Conservation (phyloP, 768 basidiomycete genomes). For the Tulasnella sp. region DNA sequence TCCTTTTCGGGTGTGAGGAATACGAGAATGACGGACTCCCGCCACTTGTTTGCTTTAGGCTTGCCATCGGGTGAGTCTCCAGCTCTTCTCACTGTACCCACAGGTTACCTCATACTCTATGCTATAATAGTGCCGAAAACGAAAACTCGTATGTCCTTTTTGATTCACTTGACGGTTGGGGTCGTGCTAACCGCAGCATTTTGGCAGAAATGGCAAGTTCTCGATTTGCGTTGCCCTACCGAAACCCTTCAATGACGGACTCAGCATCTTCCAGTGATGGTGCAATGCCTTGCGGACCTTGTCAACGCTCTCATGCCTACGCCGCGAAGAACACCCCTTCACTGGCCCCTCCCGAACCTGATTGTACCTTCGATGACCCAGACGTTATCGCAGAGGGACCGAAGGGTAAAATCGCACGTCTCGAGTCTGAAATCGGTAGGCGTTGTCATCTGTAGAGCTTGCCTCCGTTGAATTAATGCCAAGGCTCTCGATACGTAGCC, state of each 20-base stretch:
- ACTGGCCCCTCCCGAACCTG: background rate
- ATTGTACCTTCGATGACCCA: constrained; percentile 9
- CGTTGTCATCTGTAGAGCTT: too few relatives aligned
- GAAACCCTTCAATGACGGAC: background rate
- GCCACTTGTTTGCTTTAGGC: background rate
- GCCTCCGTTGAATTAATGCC: background rate
- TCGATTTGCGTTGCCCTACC: background rate
- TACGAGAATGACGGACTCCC: background rate
- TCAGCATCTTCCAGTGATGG: background rate
- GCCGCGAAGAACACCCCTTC: background rate
- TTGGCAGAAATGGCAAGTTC: background rate
- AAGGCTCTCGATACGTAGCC: background rate
- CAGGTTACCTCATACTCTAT: background rate
- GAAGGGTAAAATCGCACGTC: background rate
- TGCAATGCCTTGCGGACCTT: background rate
- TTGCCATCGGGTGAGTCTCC: constrained; percentile 8
- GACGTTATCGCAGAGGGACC: constrained; percentile 8
- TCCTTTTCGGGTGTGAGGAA: too few relatives aligned
- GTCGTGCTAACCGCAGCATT: too few relatives aligned
- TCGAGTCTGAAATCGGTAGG: constrained; percentile 9
- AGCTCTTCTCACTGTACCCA: background rate
- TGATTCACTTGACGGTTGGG: background rate
- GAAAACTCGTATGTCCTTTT: background rate
- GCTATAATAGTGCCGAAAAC: background rate
- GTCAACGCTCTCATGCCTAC: constrained; percentile 4